Evolutionary conservation across 208 protist species (phyloP).

Genomic region (Crithidia brevicula): DNA sequence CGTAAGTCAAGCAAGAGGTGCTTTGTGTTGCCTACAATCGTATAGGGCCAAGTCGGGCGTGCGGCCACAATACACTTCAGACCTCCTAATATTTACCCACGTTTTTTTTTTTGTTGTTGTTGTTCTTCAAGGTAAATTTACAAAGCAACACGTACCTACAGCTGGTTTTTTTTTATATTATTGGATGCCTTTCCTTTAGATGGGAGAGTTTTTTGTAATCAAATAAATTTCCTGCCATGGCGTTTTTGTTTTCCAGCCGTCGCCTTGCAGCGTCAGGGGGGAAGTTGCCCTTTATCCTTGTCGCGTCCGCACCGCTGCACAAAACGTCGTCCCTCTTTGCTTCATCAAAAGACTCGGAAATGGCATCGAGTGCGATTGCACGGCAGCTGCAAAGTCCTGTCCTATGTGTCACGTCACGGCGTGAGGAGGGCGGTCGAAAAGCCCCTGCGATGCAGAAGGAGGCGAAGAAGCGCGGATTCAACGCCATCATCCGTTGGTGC

Average conservation of each 20-base stretch:
- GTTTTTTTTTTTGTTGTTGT: not conserved
- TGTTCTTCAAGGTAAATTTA: too few species aligned
- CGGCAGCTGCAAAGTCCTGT: constrained; percentile 9
- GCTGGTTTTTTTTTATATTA: constrained; percentile 14
- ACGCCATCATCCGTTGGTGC: constrained; percentile 72
- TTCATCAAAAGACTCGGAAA: not conserved
- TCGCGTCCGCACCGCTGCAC: constrained; percentile 20
- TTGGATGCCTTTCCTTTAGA: not conserved
- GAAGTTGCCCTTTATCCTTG: constrained; percentile 29
- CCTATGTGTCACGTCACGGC: not conserved
- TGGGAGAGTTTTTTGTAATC: too few species aligned
- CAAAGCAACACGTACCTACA: too few species aligned
- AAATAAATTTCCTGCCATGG: not conserved
- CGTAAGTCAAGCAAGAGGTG: too few species aligned
- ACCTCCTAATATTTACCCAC: too few species aligned
- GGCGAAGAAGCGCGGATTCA: constrained; percentile 61
- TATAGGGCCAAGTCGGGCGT: too few species aligned
- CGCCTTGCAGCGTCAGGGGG: constrained; percentile 6
- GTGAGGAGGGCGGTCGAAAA: not conserved
- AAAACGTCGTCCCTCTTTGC: constrained; percentile 21
- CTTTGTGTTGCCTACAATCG: too few species aligned
- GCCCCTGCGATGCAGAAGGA: constrained; percentile 26
- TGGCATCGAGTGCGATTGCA: not conserved
- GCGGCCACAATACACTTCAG: too few species aligned
- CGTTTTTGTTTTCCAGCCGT: constrained; percentile 8